Percentiles rank a stretch among this genome's conserved stretches.
Conservation (phyloP, 225 moss, liverwort and hornwort species). For the Marchantia polymorpha region DNA sequence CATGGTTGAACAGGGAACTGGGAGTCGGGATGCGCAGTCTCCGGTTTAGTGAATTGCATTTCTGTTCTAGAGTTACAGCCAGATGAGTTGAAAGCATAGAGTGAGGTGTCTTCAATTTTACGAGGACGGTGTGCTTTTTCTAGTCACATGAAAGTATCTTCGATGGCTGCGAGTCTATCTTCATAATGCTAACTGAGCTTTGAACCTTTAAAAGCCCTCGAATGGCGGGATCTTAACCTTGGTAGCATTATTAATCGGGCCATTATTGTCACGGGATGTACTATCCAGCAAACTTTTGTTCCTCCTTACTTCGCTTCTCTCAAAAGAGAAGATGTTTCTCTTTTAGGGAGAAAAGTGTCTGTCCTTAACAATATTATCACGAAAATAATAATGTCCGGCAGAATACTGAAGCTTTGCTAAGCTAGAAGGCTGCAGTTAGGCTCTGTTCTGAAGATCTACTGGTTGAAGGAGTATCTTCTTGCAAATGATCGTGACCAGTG, state of each 20-base stretch:
- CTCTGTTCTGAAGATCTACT: neutral
- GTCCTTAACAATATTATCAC: too few relatives aligned
- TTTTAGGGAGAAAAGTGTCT: neutral
- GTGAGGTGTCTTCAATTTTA: neutral
- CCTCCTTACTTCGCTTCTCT: neutral
- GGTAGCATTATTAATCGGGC: neutral
- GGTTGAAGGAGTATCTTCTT: neutral
- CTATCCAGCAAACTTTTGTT: neutral
- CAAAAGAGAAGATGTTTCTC: neutral
- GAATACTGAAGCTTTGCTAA: neutral
- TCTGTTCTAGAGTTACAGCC: neutral
- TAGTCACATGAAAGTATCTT: neutral
- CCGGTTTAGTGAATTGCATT: neutral
- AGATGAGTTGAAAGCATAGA: neutral
- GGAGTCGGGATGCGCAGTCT: neutral
- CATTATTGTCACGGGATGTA: neutral
- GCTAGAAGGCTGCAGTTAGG: neutral
- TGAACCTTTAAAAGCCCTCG: neutral
- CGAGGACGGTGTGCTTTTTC: neutral
- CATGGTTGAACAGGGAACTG: neutral
- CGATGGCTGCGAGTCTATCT: neutral
- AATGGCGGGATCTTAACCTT: neutral
- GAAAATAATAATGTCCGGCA: too few relatives aligned
- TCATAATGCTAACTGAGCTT: neutral
- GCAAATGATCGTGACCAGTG: neutral